Evolutionary conservation across 495 filamentous ascomycete genomes (phyloP), one percentile per base, ranked within the genome.

Genomic region (Penicillium psychrofluorescens): DNA sequence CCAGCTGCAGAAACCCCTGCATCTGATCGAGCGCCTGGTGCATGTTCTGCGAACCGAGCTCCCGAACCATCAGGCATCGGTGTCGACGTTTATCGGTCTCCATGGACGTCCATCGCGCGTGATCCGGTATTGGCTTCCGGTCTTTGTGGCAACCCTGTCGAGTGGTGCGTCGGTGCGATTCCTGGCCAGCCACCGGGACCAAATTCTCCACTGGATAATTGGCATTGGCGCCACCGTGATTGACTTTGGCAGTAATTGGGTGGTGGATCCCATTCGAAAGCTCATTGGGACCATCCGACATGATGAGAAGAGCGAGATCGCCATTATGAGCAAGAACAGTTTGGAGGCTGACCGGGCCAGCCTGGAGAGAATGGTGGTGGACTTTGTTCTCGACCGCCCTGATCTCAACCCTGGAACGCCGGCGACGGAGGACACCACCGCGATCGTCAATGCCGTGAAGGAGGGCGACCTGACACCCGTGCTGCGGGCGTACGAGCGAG

Each of bases 211-310:
- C 34, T 95, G 88, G 92, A 69, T 94, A 31, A 62, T 70, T 1
- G 80, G 90, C 45, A 64, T 95, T 14, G 89, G 86, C 8, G 55
- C 68, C 0, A 98, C 92, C 4, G 68, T 81, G 0, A 67, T 87
- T 37, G 92, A 95, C 59, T 98, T 98, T 55, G 95, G 88, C 84
- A 65, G 76, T 36, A 98, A 98, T 61, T 98, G 92, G 92, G 86
- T 98, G 11, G 66, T 98, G 13, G 83, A 90, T 12, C 92, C 92
- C 0, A 67, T 80, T 3, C 78, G 77, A 48, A 89, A 90, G 61
- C 73, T 98, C 11, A 76, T 98, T 49, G 80, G 83, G 10, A 98
- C 92, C 0, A 97, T 98, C 54, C 79, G 90, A 10, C 92, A 96
- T 54, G 88, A 95, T 54, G 77, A 84, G 44, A 84, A 79, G 49